Evolutionary conservation across 805 yeast species (phyloP).

Genomic region (Barnettozyma wickerhamii): DNA sequence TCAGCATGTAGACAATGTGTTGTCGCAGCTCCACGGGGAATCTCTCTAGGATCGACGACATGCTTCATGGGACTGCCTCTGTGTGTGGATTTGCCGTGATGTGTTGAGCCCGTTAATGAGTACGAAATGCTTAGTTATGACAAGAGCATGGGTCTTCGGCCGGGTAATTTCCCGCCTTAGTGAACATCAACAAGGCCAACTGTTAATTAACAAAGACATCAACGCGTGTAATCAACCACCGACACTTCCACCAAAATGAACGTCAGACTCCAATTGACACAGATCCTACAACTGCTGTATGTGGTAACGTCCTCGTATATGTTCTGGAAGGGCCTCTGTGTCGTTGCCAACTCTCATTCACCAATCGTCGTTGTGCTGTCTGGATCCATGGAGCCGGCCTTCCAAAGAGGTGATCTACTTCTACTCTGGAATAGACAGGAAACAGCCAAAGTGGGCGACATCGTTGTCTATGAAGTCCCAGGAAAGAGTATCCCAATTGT

Average conservation of each 20-base stretch:
- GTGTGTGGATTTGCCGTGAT: too few species aligned
- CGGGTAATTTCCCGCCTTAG: too few species aligned
- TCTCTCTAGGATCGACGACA: background rate
- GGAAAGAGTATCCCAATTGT: slow-evolving; percentile 91
- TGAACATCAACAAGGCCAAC: too few species aligned
- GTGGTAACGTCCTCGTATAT: slow-evolving; percentile 86
- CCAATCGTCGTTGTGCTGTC: slow-evolving; percentile 96
- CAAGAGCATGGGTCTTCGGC: too few species aligned
- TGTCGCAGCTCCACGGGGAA: slow-evolving; percentile 22
- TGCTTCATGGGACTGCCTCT: too few species aligned
- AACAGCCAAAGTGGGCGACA: slow-evolving; percentile 74
- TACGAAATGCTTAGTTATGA: too few species aligned
- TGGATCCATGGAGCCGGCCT: slow-evolving; percentile 99
- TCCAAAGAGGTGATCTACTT: slow-evolving; percentile 94
- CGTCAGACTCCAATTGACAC: slow-evolving; percentile 55
- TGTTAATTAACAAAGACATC: too few species aligned
- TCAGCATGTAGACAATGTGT: slow-evolving; percentile 20
- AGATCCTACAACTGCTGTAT: slow-evolving; percentile 67
- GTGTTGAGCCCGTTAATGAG: too few species aligned
- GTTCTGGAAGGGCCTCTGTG: slow-evolving; percentile 81
- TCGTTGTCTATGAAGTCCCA: slow-evolving; percentile 85
- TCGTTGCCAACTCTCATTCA: slow-evolving; percentile 77
- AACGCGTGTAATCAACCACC: too few species aligned
- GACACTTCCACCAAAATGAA: slow-evolving; percentile 47
- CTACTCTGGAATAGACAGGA: slow-evolving; percentile 84